These are phyloP conservation scores for Termitomyces sp. DNA, from an alignment of 768 basidiomycete genomes.

Conservation along the genomic window DNA sequence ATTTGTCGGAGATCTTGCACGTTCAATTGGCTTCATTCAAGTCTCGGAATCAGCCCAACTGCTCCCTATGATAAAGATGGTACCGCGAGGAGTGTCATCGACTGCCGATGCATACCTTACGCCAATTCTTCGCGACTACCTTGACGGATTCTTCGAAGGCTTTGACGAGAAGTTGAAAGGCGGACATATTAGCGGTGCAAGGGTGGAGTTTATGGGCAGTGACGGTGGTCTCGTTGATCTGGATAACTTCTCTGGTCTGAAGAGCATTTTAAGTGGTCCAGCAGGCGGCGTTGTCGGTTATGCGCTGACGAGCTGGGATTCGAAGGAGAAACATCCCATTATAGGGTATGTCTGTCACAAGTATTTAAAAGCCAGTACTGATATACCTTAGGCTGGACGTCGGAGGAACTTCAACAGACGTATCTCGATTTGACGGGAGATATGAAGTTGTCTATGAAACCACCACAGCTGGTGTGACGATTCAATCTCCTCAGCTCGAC, in stretches of 20 bases:
- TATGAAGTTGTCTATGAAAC: constrained; percentile 95
- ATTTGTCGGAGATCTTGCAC: constrained; percentile 67
- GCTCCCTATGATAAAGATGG: constrained; percentile 95
- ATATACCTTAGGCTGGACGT: constrained; percentile 64
- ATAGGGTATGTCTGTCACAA: constrained; percentile 61
- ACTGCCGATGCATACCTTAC: constrained; percentile 96
- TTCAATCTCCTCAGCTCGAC: constrained; percentile 90
- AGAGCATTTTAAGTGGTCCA: constrained; percentile 90
- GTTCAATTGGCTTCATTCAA: constrained; percentile 82
- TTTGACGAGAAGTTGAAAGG: constrained; percentile 76
- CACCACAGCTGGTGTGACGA: constrained; percentile 90
- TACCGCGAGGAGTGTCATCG: constrained; percentile 87
- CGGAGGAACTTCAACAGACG: constrained; percentile 96
- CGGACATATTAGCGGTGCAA: constrained; percentile 52
- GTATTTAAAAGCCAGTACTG: background rate
- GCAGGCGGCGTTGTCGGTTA: constrained; percentile 97
- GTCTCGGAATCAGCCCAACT: constrained; percentile 85
- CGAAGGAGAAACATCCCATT: constrained; percentile 62
- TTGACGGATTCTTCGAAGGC: constrained; percentile 88
- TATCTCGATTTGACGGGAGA: constrained; percentile 86
- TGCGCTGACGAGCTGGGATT: constrained; percentile 89
- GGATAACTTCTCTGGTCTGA: constrained; percentile 85
- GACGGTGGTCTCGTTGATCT: constrained; percentile 85
- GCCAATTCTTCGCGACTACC: constrained; percentile 78
- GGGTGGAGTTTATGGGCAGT: constrained; percentile 95